Evolutionary conservation across 1,139 yeast genomes (phyloP).

Genomic region (Pichia cactophila): DNA sequence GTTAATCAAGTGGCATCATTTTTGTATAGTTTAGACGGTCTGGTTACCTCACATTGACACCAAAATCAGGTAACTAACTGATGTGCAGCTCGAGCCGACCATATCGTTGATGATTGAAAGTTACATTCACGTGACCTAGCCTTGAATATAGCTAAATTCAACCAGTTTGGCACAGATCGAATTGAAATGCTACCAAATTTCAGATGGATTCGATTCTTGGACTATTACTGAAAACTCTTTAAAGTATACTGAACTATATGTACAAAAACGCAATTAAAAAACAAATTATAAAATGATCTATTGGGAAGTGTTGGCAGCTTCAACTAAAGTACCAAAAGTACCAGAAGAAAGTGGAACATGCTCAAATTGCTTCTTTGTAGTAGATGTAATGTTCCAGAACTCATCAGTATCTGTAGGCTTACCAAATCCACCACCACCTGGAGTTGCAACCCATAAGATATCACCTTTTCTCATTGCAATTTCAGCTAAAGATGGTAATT

Average conservation of each 20-base stretch:
- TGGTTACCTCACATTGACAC: not conserved
- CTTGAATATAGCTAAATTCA: too few species aligned
- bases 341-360: constrained; percentile 5
- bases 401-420: constrained; percentile 6
- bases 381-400: constrained; percentile 2
- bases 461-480: constrained; percentile 29
- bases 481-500: constrained; percentile 18
- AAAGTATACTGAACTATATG: not conserved
- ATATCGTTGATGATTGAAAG: not conserved
- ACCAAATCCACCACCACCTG: constrained; percentile 2
- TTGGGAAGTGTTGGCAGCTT: constrained; percentile 8
- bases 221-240: not conserved
- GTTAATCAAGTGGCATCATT: not conserved
- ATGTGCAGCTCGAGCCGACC: constrained; percentile 7
- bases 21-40: not conserved
- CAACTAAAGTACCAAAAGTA: constrained; percentile 5
- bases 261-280: not conserved
- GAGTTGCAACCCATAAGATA: constrained; percentile 29
- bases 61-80: constrained; percentile 3
- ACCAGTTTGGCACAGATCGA: too few species aligned
- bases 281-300: not conserved
- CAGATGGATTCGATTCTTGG: too few species aligned
- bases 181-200: too few species aligned
- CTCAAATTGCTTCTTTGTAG: not conserved
- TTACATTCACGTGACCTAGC: not conserved